Percentiles rank a stretch among this genome's conserved stretches.
phyloP scores from a whole-genome alignment of 805 yeast genomes.

The Metschnikowia lachancei region DNA sequence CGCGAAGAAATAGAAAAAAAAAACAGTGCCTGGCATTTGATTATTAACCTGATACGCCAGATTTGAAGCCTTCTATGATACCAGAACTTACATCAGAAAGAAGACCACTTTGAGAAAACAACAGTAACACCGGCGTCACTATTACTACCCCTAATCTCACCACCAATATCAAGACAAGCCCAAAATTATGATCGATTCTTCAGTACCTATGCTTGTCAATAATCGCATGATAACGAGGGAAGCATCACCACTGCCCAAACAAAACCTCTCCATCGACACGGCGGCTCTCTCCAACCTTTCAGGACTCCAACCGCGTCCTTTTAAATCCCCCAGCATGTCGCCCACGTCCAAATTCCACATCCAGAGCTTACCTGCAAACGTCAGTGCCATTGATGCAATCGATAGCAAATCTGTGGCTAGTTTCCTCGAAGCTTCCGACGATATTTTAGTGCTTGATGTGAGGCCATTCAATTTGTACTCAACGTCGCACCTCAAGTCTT shows the following conservation, averaged over 20 bases:
- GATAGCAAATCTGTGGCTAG: conserved; percentile 8
- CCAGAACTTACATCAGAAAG: not conserved
- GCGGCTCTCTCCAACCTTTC: not conserved
- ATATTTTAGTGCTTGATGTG: conserved; percentile 32
- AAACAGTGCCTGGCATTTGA: not conserved
- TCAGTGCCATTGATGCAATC: conserved; percentile 13
- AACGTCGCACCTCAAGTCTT: conserved; percentile 26
- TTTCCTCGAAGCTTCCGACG: not conserved
- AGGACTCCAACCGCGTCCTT: conserved; percentile 4
- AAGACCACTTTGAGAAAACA: too few species aligned
- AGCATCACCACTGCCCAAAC: conserved; percentile 3
- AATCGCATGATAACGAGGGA: conserved; percentile 5
- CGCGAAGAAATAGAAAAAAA: not conserved
- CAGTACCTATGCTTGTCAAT: conserved; percentile 2
- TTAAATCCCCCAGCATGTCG: conserved; percentile 9
- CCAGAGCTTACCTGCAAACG: conserved; percentile 14
- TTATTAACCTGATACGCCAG: not conserved
- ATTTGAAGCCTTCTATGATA: not conserved
- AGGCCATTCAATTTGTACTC: conserved; percentile 40
- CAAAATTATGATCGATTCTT: conserved; percentile 3
- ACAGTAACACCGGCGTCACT: too few species aligned
- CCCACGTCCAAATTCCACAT: conserved; percentile 20
- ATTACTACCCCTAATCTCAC: too few species aligned
- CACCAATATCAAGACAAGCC: not conserved
- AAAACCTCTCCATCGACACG: conserved; percentile 3